phyloP scores from a whole-genome alignment of 768 basidiomycete species.

The Pholiota molesta region DNA sequence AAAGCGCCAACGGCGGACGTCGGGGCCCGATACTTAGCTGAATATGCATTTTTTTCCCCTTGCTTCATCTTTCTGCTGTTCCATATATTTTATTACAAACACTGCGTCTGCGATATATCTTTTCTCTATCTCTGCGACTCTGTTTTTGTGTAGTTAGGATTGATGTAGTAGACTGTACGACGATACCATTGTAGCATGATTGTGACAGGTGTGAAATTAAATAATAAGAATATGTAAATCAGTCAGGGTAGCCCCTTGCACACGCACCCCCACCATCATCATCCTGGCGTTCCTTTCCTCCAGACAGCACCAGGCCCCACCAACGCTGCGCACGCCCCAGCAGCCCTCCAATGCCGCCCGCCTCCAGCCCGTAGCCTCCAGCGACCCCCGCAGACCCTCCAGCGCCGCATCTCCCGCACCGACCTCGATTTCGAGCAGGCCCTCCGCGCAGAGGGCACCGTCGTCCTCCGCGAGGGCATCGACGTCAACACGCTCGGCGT shows the following conservation, averaged over 20 bases:
- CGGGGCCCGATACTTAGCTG: slow-evolving; percentile 40
- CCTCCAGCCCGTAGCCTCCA: slow-evolving; percentile 60
- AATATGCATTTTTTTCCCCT: background rate
- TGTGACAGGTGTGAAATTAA: slow-evolving; percentile 7
- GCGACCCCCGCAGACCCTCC: slow-evolving; percentile 42
- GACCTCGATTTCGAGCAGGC: slow-evolving; percentile 86
- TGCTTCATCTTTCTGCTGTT: slow-evolving; percentile 18
- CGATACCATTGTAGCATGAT: background rate
- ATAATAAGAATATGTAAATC: background rate
- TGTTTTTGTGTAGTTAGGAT: slow-evolving; percentile 6
- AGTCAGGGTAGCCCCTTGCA: background rate
- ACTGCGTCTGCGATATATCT: background rate
- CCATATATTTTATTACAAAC: slow-evolving; percentile 25
- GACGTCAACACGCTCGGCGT: slow-evolving; percentile 71
- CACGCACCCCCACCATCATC: slow-evolving; percentile 9
- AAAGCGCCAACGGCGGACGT: slow-evolving; percentile 85
- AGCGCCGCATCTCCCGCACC: slow-evolving; percentile 67
- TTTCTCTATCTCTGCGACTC: background rate
- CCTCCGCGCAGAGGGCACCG: slow-evolving; percentile 65
- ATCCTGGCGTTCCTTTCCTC: slow-evolving; percentile 68
- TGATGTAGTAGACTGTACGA: slow-evolving; percentile 2
- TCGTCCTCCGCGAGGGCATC: slow-evolving; percentile 68
- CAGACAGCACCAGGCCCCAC: slow-evolving; percentile 5
- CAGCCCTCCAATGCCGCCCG: slow-evolving; percentile 3
- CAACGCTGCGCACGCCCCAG: background rate